Base-by-base conservation (phyloP, 306 rosid species). In the Vigna reflexopilosa region DNA sequence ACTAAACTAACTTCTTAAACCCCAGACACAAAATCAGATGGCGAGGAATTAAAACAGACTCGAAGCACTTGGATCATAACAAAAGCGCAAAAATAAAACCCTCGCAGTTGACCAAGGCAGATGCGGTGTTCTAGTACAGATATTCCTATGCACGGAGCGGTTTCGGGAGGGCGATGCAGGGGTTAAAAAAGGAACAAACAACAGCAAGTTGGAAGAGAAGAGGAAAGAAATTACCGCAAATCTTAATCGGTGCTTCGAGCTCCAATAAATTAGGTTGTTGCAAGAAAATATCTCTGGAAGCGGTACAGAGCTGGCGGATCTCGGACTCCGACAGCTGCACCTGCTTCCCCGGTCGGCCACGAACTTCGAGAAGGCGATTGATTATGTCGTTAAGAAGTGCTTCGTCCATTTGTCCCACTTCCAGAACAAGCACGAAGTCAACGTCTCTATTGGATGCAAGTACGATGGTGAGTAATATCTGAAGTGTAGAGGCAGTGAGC, bases 181-280 rank as follows among this genome's bases (percentile, higher is more conserved):
- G 38, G 73, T 32, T 1, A 52, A 71, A 51, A 13, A 26, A 24
- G 5, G 20, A 56, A 17, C 67, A 65, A 22, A 63, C 15, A 72
- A 72, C 10, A 67, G 67, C 47, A 3, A 36, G n/a, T 50, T 58
- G 3, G 36, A 14, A 44, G 28, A 51, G 19, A 36, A 9, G 38
- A 47, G 40, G 34, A 76, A 0, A 7, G 15, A 61, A 58, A 65
- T 61, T 83, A 95, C 99, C 98, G 48, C 99, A 95, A 90, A 95
- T 95, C 91, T 95, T 95, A 83, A 95, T 93, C 75, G 99, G 99
- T 5, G 98, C 97, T 77, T 93, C 97, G 51, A 95, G 96, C 80
- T 95, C 97, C 85, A 95, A 80, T 73, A 95, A 86, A 84, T 89
- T 91, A 59, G 99, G 97, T 66, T 95, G 99, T 44, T 88, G 90